Conservation (phyloP, 176 grass and related monocot species). For the Rhynchospora pubera region DNA sequence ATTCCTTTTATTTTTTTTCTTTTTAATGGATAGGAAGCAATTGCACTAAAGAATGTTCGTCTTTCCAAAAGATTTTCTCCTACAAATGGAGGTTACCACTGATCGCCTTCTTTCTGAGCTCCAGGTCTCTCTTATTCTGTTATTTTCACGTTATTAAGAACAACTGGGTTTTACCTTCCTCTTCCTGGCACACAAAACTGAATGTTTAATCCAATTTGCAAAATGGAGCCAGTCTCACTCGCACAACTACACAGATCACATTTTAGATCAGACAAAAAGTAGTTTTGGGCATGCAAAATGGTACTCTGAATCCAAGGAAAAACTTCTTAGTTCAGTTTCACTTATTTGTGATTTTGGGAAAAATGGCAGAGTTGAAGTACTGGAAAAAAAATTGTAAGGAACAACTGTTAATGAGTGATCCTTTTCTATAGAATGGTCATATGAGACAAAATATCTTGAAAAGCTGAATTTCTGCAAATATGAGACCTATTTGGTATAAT, state of each 20-base stretch:
- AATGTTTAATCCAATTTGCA: not conserved
- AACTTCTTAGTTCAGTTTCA: not conserved
- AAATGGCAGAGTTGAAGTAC: not conserved
- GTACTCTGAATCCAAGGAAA: not conserved
- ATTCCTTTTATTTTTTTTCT: not conserved
- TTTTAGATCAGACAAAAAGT: not conserved
- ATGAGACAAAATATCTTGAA: not conserved
- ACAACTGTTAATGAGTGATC: not conserved
- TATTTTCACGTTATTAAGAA: not conserved
- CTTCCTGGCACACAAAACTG: not conserved
- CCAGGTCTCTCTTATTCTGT: constrained; percentile 4
- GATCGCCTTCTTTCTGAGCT: constrained; percentile 22
- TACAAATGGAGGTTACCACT: constrained; percentile 24
- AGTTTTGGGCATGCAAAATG: not conserved
- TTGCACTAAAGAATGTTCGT: constrained; percentile 7
- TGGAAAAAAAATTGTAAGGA: not conserved
- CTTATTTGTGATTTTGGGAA: not conserved
- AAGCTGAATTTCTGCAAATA: not conserved
- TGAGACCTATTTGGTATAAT: not conserved
- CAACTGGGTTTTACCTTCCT: not conserved
- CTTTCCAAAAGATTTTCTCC: constrained; percentile 22
- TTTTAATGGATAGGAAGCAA: not conserved
- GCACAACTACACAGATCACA: not conserved
- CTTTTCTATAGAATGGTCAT: not conserved
- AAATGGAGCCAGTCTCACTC: not conserved